These are phyloP conservation scores for Tuber calosporum DNA, from an alignment of 495 filamentous ascomycete species.

Conservation along the genomic window DNA sequence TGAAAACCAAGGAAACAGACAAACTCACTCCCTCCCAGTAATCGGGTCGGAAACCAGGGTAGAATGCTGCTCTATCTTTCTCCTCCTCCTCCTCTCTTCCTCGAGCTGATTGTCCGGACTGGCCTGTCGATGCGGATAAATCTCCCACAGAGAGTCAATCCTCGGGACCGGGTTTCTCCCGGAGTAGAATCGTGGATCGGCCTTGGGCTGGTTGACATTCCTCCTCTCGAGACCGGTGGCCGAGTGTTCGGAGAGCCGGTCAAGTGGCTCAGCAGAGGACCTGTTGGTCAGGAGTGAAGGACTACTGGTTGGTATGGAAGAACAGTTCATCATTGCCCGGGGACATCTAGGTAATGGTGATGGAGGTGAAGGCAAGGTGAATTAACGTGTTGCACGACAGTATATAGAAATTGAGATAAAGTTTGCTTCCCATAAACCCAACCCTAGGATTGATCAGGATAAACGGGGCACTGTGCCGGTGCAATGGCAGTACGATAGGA, in stretches of 20 bases:
- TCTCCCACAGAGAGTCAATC: conserved; percentile 36
- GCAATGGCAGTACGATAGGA: no score
- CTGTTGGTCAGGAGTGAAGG: neutral
- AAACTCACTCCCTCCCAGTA: conserved; percentile 27
- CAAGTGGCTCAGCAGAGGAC: neutral
- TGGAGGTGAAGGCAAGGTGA: neutral
- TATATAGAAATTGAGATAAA: neutral
- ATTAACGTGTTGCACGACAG: neutral
- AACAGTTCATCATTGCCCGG: neutral
- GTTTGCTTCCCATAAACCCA: neutral
- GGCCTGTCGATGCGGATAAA: conserved; percentile 21
- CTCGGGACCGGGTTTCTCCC: conserved; percentile 33
- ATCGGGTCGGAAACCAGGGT: conserved; percentile 32
- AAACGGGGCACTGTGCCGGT: neutral
- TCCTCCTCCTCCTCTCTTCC: conserved; percentile 13
- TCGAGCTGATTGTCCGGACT: conserved; percentile 8
- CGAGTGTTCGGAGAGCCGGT: neutral
- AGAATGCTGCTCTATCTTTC: conserved; percentile 17
- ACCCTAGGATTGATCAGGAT: neutral
- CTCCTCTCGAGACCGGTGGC: conserved; percentile 4
- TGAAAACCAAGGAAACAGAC: neutral
- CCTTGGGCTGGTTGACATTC: conserved; percentile 1
- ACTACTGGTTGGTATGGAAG: neutral
- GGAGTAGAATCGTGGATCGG: conserved; percentile 30
- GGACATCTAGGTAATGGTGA: neutral